Base-by-base conservation (phyloP, 2,329 filamentous ascomycete genomes). In the Epichloe festucae region DNA sequence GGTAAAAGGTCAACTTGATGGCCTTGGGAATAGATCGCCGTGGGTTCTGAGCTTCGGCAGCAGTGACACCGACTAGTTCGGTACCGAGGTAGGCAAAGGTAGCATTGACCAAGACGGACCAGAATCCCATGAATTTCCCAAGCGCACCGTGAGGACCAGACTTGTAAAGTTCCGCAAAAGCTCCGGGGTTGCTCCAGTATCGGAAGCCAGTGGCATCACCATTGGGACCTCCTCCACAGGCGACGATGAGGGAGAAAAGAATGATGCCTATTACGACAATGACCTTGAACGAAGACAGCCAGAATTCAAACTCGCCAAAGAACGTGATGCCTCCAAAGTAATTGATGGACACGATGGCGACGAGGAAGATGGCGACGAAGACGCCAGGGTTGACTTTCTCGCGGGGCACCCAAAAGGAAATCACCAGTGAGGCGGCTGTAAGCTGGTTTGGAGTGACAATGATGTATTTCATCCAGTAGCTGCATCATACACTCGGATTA, bases 371-470 rank as follows among this genome's bases (percentile, higher is more conserved):
- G 40, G 87, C 76, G 52, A 94, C 89, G 70, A 82, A 93, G 12
- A 91, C 85, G 48, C 85, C 87, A 0, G 87, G 82, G 61, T 91
- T 90, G 52, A 91, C 74, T 44, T 68, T 71, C 0, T 85, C 76
- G 31, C 78, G 69, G 1, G 73, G 65, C 11, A 87, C 70, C 88
- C 89, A 94, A 60, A 82, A 89, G 58, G 85, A 80, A 53, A 94
- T 85, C 52, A 91, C 85, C 39, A 94, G 68, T 5, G 86, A 79
- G n/a, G 78, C 80, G 31, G 88, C 88, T 1, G 87, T 93, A 40
- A 94, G 72, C 64, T 94, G 87, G 62, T 93, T 93, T 1, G 89
- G 87, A 1, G 86, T 89, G 48, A 87, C 78, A 60, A 94, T 90
- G 64, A 93, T 87, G 65, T 93, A 93, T 79, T 90, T 77, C 69